These are phyloP conservation scores for Aegilops longissima DNA, from an alignment of 176 grass and related monocot species.

Conservation along the genomic window DNA sequence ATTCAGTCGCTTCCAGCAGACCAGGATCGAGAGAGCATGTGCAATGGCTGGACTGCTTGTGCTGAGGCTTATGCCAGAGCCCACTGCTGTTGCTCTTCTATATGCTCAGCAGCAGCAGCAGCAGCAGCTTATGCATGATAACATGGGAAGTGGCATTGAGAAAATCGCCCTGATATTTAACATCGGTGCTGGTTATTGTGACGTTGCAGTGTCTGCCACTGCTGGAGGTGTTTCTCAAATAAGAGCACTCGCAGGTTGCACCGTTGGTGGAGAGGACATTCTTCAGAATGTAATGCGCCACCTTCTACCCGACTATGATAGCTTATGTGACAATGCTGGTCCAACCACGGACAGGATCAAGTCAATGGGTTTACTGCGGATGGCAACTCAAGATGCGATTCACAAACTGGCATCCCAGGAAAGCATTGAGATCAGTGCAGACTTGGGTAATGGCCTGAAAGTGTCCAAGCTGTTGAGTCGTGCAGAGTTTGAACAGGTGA, in stretches of 20 bases:
- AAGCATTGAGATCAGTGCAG: constrained; percentile 37
- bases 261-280: constrained; percentile 67
- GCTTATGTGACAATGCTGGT: constrained; percentile 37
- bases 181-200: constrained; percentile 73
- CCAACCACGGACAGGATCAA: constrained; percentile 55
- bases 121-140: constrained; percentile 53
- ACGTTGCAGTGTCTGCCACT: constrained; percentile 55
- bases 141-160: constrained; percentile 63
- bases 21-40: constrained; percentile 71
- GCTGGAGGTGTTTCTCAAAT: constrained; percentile 82
- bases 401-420: constrained; percentile 49
- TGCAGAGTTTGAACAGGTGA: constrained; percentile 57
- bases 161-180: constrained; percentile 80
- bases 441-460: constrained; percentile 40
- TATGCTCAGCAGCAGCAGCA: constrained; percentile 74
- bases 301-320: constrained; percentile 54
- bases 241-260: constrained; percentile 43
- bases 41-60: constrained; percentile 67
- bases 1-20: constrained; percentile 68
- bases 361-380: constrained; percentile 41
- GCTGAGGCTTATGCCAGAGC: constrained; percentile 68
- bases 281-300: constrained; percentile 64
- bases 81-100: constrained; percentile 55
- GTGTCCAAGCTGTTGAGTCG: constrained; percentile 35
- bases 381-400: constrained; percentile 62